Percentiles rank a stretch among this genome's conserved stretches.
phyloP scores from a whole-genome alignment of 805 yeast genomes.

The Nakazawaea ernobii region DNA sequence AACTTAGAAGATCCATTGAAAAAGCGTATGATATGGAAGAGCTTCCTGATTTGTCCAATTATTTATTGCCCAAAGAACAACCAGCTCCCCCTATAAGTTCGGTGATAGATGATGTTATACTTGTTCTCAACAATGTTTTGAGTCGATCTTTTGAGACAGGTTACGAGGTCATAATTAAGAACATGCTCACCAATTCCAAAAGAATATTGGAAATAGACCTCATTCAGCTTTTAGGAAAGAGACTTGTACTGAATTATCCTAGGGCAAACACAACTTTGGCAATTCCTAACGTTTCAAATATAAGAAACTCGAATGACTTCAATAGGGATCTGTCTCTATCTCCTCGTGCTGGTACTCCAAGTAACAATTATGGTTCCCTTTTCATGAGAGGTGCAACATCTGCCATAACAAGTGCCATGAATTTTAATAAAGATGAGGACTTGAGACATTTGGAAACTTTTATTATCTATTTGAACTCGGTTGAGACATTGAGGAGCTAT shows the following conservation, averaged over 20 bases:
- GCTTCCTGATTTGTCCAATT: conserved; percentile 49
- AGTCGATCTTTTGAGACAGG: conserved; percentile 69
- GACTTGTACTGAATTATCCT: conserved; percentile 40
- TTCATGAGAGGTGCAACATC: conserved; percentile 37
- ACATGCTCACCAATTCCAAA: conserved; percentile 48
- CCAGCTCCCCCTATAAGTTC: conserved; percentile 62
- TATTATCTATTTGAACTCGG: conserved; percentile 65
- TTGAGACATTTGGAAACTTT: conserved; percentile 49
- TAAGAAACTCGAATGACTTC: conserved; percentile 12
- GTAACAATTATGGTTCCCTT: conserved; percentile 19
- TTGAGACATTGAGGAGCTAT: conserved; percentile 57
- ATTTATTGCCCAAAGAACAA: conserved; percentile 15
- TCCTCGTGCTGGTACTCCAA: conserved; percentile 26
- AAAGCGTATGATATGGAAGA: conserved; percentile 79
- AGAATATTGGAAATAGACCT: conserved; percentile 61
- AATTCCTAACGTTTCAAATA: conserved; percentile 5
- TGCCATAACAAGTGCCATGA: conserved; percentile 29
- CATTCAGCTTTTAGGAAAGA: conserved; percentile 45
- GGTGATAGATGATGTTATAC: conserved; percentile 76
- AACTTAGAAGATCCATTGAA: conserved; percentile 72
- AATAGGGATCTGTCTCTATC: conserved; percentile 16
- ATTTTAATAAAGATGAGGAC: conserved; percentile 33
- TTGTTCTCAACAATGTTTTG: conserved; percentile 64
- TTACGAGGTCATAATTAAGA: conserved; percentile 48
- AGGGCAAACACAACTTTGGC: conserved; percentile 20